phyloP scores from a whole-genome alignment of 768 basidiomycete species.

The Russula sp. region DNA sequence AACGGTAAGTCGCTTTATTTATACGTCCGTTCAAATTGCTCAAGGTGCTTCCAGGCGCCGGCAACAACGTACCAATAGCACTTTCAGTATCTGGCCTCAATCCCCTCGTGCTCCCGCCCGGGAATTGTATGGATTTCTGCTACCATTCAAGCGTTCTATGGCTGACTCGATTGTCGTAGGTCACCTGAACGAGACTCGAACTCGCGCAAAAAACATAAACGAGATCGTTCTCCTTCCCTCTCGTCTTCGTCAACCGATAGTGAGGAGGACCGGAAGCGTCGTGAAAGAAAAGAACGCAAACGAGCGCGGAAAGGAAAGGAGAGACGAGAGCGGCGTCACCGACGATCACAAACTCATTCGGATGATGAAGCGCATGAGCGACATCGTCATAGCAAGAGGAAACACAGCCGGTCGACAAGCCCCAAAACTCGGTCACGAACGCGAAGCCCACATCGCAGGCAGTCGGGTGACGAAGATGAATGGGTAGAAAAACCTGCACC shows the following conservation, averaged over 20 bases:
- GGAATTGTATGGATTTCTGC: slow-evolving; percentile 39
- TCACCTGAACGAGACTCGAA: slow-evolving; percentile 49
- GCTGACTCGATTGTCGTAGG: slow-evolving; percentile 32
- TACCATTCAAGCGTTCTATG: not conserved
- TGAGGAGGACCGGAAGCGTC: slow-evolving; percentile 56
- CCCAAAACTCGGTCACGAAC: slow-evolving; percentile 16
- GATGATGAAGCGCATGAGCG: slow-evolving; percentile 30
- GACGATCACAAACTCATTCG: slow-evolving; percentile 17
- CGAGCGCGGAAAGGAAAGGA: slow-evolving; percentile 45
- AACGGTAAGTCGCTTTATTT: slow-evolving; percentile 46
- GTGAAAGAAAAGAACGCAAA: slow-evolving; percentile 57
- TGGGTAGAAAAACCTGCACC: slow-evolving; percentile 59
- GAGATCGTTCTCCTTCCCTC: slow-evolving; percentile 41
- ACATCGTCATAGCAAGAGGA: slow-evolving; percentile 27
- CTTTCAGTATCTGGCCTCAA: slow-evolving; percentile 69
- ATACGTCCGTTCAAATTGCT: slow-evolving; percentile 4
- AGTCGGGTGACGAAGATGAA: slow-evolving; percentile 43
- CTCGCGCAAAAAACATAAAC: slow-evolving; percentile 49
- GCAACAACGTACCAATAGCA: slow-evolving; percentile 52
- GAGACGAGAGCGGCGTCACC: slow-evolving; percentile 35
- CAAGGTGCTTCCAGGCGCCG: slow-evolving; percentile 50
- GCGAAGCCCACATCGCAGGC: slow-evolving; percentile 20
- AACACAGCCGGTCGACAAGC: slow-evolving; percentile 31
- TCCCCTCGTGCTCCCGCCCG: slow-evolving; percentile 69
- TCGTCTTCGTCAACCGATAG: slow-evolving; percentile 36